A percentile compares a stretch with the other conserved stretches of the same genome.
Conservation (phyloP, 768 basidiomycete genomes). For the Gyrodon lividus region DNA sequence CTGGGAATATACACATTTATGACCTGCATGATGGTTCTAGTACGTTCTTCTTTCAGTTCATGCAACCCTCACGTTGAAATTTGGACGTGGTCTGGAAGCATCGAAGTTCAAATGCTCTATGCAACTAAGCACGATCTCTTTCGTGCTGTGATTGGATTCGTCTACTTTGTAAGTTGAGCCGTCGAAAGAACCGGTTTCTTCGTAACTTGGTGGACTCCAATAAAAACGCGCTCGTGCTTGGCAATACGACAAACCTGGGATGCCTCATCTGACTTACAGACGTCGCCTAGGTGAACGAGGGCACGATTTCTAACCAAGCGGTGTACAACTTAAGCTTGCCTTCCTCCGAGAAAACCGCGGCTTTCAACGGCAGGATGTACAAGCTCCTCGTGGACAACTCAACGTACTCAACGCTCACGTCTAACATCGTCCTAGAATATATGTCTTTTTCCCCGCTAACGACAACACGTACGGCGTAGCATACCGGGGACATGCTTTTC, state of each 20-base stretch:
- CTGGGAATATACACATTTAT: constrained; percentile 56
- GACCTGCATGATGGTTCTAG: constrained; percentile 39
- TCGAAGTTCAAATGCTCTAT: constrained; percentile 15
- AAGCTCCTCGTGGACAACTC: constrained; percentile 51
- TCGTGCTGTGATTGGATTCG: constrained; percentile 16
- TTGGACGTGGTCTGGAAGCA: constrained; percentile 7
- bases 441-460: constrained; percentile 36
- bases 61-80: constrained; percentile 24
- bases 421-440: neutral
- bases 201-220: constrained; percentile 27
- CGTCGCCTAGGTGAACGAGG: constrained; percentile 14
- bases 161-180: constrained; percentile 17
- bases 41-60: constrained; percentile 23
- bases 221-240: constrained; percentile 48
- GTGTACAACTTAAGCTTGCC: constrained; percentile 41
- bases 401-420: constrained; percentile 30
- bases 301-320: constrained; percentile 2
- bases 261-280: constrained; percentile 33
- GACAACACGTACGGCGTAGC: constrained; percentile 50
- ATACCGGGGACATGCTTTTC: constrained; percentile 59
- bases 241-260: constrained; percentile 51
- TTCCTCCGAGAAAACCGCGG: constrained; percentile 38
- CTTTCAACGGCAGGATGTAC: constrained; percentile 48
- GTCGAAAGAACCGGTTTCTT: neutral
- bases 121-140: constrained; percentile 6